phyloP scores from a whole-genome alignment of 2,329 filamentous ascomycete genomes.

The Nothopassalora personata region DNA sequence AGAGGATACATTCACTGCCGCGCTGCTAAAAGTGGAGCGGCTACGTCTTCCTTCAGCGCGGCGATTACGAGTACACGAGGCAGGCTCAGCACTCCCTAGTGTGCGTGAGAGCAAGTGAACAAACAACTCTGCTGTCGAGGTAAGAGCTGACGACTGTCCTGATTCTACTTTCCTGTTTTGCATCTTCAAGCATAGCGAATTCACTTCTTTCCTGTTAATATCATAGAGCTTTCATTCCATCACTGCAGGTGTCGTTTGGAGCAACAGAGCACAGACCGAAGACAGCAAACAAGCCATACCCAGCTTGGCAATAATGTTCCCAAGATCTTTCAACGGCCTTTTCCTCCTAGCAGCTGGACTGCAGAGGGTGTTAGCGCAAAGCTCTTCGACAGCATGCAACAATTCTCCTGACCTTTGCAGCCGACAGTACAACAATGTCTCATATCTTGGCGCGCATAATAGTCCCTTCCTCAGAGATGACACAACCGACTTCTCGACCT shows the following conservation, averaged over 20 bases:
- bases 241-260: neutral
- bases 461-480: slow-evolving; percentile 47
- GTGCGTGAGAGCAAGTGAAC: neutral
- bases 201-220: neutral
- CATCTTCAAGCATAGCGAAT: neutral
- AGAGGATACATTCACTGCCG: neutral
- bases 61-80: neutral
- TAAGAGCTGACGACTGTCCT: neutral
- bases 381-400: slow-evolving; percentile 45
- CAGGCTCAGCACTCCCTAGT: neutral
- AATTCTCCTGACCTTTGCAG: slow-evolving; percentile 52
- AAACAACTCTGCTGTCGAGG: neutral
- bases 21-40: neutral
- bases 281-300: neutral
- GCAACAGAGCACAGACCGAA: neutral
- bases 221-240: neutral
- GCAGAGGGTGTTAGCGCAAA: slow-evolving; percentile 11
- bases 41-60: neutral
- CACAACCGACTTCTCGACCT: slow-evolving; percentile 24
- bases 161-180: neutral
- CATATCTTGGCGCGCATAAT: slow-evolving; percentile 61
- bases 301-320: slow-evolving; percentile 7
- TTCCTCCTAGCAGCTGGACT: slow-evolving; percentile 6
- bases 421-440: slow-evolving; percentile 55
- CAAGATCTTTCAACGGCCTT: slow-evolving; percentile 2